phyloP scores from a whole-genome alignment of 495 filamentous ascomycete genomes.

The Xylaria castorea region DNA sequence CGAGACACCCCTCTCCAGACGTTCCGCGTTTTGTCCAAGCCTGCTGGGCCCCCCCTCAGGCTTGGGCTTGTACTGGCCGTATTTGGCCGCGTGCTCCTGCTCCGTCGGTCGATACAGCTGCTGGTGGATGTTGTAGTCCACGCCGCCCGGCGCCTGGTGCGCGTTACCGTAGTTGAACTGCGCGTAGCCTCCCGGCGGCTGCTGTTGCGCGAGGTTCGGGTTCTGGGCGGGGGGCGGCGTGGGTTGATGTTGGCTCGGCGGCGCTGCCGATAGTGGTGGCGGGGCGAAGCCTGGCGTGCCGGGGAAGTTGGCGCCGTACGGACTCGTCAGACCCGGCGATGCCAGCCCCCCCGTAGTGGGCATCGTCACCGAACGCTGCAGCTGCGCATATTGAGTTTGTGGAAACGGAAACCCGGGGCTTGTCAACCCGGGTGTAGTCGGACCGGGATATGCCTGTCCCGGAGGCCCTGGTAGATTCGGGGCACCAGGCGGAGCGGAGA shows the following conservation, averaged over 20 bases:
- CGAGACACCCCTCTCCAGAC: constrained; percentile 78
- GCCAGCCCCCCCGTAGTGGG: constrained; percentile 40
- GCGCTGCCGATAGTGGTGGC: constrained; percentile 33
- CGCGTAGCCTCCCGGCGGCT: constrained; percentile 60
- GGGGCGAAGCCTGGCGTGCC: constrained; percentile 46
- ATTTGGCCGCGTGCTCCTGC: constrained; percentile 55
- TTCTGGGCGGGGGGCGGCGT: constrained; percentile 36
- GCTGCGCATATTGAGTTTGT: constrained; percentile 40
- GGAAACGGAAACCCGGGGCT: constrained; percentile 46
- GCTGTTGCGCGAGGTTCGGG: too few relatives aligned
- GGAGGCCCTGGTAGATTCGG: constrained; percentile 49
- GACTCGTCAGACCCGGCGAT: constrained; percentile 43
- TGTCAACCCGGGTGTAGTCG: constrained; percentile 31
- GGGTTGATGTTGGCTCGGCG: constrained; percentile 35
- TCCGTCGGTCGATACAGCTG: constrained; percentile 82
- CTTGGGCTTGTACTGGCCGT: constrained; percentile 54
- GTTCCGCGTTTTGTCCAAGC: constrained; percentile 71
- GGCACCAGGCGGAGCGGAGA: constrained; percentile 44
- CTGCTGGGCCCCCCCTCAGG: constrained; percentile 57
- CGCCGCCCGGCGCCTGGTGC: constrained; percentile 38
- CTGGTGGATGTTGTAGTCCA: constrained; percentile 72
- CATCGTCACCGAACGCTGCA: constrained; percentile 52
- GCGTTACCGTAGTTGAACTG: constrained; percentile 59
- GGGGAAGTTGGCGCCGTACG: constrained; percentile 51
- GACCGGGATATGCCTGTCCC: constrained; percentile 34